Percentiles rank a stretch among this genome's conserved stretches.
Conservation (phyloP, 1,139 yeast species). For the Debaryomyces nepalensis region DNA sequence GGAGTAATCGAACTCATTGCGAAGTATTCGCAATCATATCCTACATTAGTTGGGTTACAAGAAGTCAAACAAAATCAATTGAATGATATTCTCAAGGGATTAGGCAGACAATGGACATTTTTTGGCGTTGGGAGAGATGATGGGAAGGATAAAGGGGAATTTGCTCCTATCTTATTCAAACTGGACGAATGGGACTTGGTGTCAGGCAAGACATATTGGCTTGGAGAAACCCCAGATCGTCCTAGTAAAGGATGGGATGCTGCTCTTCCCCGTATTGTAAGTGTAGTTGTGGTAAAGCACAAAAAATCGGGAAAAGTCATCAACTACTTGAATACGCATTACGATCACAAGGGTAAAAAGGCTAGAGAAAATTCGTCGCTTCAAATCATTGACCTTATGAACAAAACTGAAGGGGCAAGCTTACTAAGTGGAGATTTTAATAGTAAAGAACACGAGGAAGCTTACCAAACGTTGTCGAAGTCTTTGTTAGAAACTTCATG, state of each 20-base stretch:
- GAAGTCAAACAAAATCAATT: conserved; percentile 51
- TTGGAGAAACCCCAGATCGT: conserved; percentile 35
- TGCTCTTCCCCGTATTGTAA: conserved; percentile 37
- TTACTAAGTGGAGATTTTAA: conserved; percentile 48
- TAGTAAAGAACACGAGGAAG: conserved; percentile 46
- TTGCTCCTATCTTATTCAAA: conserved; percentile 45
- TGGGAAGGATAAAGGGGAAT: conserved; percentile 48
- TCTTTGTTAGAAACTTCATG: conserved; percentile 16
- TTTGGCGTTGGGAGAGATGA: conserved; percentile 53
- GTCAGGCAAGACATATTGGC: conserved; percentile 40
- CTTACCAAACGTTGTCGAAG: conserved; percentile 27
- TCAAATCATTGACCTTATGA: conserved; percentile 18
- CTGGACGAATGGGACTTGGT: conserved; percentile 38
- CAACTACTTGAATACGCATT: conserved; percentile 40
- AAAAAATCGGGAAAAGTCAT: conserved; percentile 22
- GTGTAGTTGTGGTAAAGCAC: conserved; percentile 32
- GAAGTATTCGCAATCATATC: conserved; percentile 23
- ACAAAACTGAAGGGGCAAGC: conserved; percentile 15
- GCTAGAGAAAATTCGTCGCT: conserved; percentile 30
- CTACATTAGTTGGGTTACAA: conserved; percentile 46
- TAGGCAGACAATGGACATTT: conserved; percentile 39
- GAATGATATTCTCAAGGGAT: conserved; percentile 35
- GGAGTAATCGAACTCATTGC: conserved; percentile 38
- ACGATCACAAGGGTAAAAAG: conserved; percentile 41
- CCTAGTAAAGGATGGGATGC: conserved; percentile 42